These are phyloP conservation scores for Boletus subluridellus DNA, from an alignment of 1,284 basidiomycete genomes.

Conservation along the genomic window DNA sequence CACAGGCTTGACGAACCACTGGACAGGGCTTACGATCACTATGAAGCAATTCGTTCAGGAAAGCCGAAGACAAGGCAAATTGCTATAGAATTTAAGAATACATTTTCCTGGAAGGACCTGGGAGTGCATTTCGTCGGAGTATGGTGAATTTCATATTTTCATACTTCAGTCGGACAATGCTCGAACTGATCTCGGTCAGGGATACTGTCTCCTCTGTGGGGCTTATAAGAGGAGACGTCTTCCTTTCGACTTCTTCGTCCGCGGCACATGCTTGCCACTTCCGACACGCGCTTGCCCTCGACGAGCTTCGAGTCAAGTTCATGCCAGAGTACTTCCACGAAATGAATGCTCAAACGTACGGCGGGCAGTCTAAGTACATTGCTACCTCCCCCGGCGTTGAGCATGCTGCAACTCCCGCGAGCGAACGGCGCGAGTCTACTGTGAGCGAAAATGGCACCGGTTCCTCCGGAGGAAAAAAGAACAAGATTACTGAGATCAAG, in stretches of 20 bases:
- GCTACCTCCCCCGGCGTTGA: not conserved
- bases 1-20: not conserved
- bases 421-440: not conserved
- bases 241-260: slow-evolving; percentile 26
- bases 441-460: not conserved
- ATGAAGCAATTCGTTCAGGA: slow-evolving; percentile 20
- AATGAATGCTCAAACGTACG: slow-evolving; percentile 19
- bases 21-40: slow-evolving; percentile 40
- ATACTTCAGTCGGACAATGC: not conserved
- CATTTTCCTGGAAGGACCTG: slow-evolving; percentile 35
- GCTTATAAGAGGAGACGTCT: slow-evolving; percentile 21
- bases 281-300: slow-evolving; percentile 42
- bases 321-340: slow-evolving; percentile 39
- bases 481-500: slow-evolving; percentile 19
- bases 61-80: slow-evolving; percentile 17
- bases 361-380: slow-evolving; percentile 12
- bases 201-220: slow-evolving; percentile 44
- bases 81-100: slow-evolving; percentile 34
- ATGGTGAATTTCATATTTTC: slow-evolving; percentile 29
- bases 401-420: not conserved
- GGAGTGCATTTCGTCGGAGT: slow-evolving; percentile 42
- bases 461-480: not conserved
- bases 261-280: slow-evolving; percentile 35
- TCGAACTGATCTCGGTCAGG: slow-evolving; percentile 26
- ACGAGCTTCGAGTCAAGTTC: slow-evolving; percentile 42